Percentiles rank a stretch among this genome's conserved stretches.
These are phyloP conservation scores for Exidia glandulosa DNA, from an alignment of 768 basidiomycete genomes.

Conservation along the genomic window DNA sequence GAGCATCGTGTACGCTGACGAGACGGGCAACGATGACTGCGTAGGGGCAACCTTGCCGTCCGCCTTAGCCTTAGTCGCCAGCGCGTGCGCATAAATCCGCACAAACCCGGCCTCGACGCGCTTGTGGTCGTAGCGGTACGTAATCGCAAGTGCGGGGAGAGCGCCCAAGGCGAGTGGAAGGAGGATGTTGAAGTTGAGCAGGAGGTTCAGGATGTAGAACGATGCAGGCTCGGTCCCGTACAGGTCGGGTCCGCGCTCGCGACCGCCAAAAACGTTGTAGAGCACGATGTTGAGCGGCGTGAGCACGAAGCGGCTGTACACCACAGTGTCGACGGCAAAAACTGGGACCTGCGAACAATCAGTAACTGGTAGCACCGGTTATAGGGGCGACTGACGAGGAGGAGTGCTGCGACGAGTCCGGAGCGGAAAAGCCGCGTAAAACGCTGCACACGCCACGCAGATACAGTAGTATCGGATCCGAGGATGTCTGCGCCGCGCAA, in stretches of 20 bases:
- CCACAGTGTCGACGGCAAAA: conserved; percentile 69
- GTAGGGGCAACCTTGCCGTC: conserved; percentile 13
- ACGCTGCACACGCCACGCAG: conserved; percentile 54
- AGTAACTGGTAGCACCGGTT: not conserved
- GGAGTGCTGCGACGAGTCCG: conserved; percentile 43
- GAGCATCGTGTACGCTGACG: conserved; percentile 67
- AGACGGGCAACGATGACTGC: not conserved
- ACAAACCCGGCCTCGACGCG: conserved; percentile 49
- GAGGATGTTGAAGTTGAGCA: conserved; percentile 89
- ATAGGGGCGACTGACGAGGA: conserved; percentile 41
- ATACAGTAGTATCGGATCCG: conserved; percentile 26
- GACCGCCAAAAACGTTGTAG: conserved; percentile 85
- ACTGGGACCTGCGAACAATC: conserved; percentile 61
- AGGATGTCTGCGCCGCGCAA: conserved; percentile 60
- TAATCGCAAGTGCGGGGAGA: conserved; percentile 66
- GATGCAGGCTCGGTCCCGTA: conserved; percentile 86
- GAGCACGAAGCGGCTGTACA: conserved; percentile 67
- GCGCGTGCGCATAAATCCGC: conserved; percentile 19
- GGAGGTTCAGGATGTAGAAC: conserved; percentile 81
- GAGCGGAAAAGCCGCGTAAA: conserved; percentile 46
- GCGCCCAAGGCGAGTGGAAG: conserved; percentile 71
- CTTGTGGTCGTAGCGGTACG: conserved; percentile 62
- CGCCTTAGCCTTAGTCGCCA: conserved; percentile 40
- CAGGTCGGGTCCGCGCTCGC: conserved; percentile 74
- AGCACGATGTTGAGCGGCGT: conserved; percentile 89